Percentiles rank a stretch among this genome's conserved stretches.
phyloP scores from a whole-genome alignment of 1,284 basidiomycete genomes.

The Ganoderma boninense region DNA sequence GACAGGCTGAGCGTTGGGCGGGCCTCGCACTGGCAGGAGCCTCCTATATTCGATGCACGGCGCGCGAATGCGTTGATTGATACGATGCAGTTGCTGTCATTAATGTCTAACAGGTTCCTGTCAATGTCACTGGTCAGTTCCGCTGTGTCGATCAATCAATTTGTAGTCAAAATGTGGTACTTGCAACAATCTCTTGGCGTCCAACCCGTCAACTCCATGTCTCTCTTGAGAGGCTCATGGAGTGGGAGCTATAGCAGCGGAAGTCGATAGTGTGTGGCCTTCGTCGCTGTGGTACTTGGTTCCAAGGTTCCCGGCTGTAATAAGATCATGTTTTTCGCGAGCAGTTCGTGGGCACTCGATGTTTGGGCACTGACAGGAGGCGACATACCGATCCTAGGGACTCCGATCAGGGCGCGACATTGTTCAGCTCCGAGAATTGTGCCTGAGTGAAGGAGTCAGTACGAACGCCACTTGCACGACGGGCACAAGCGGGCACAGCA shows the following conservation, averaged over 20 bases:
- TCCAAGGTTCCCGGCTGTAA: not conserved
- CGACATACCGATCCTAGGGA: slow-evolving; percentile 9
- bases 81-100: not conserved
- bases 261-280: no score
- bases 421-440: not conserved
- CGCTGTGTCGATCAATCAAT: slow-evolving; percentile 1
- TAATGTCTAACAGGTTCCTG: not conserved
- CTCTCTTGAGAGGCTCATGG: not conserved
- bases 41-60: slow-evolving; percentile 1
- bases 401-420: not conserved
- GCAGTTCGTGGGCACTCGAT: not conserved
- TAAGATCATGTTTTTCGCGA: not conserved
- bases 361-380: slow-evolving; percentile 13
- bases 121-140: not conserved
- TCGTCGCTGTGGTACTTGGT: no score
- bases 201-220: not conserved
- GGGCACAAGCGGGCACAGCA: no score
- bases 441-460: not conserved
- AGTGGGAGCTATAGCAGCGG: no score
- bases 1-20: not conserved
- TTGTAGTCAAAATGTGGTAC: no score
- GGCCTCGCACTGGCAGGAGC: not conserved
- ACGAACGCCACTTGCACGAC: no score
- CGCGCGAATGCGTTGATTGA: not conserved
- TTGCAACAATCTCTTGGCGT: not conserved